Conservation (phyloP, 2,329 filamentous ascomycete genomes). For the Reticulascus tulasneorum region DNA sequence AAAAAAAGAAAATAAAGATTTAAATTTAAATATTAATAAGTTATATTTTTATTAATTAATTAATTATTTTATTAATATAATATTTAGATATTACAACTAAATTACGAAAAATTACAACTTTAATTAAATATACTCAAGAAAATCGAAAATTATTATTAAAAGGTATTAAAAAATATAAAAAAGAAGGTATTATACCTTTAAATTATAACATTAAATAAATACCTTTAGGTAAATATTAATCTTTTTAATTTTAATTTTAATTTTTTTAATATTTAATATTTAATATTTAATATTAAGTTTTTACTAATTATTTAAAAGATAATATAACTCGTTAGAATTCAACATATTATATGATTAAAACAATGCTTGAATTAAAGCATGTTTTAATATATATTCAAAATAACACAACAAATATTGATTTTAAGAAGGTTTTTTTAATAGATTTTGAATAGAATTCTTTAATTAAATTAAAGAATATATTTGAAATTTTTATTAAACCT, state of each 20-base stretch:
- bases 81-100: neutral
- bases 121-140: neutral
- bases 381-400: neutral
- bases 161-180: slow-evolving; percentile 1
- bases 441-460: neutral
- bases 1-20: neutral
- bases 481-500: neutral
- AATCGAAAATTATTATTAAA: neutral
- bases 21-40: neutral
- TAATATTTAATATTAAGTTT: neutral
- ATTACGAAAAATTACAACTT: neutral
- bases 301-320: neutral
- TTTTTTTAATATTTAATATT: neutral
- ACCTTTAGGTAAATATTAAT: neutral
- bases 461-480: neutral
- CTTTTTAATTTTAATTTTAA: neutral
- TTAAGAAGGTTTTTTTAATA: neutral
- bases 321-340: neutral
- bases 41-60: neutral
- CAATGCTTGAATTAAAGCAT: neutral
- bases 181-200: too few relatives aligned
- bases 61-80: neutral
- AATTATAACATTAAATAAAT: neutral
- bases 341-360: neutral
- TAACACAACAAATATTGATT: too few relatives aligned